Evolutionary conservation across 768 basidiomycete genomes (phyloP).

Genomic region (Serendipita sp.): DNA sequence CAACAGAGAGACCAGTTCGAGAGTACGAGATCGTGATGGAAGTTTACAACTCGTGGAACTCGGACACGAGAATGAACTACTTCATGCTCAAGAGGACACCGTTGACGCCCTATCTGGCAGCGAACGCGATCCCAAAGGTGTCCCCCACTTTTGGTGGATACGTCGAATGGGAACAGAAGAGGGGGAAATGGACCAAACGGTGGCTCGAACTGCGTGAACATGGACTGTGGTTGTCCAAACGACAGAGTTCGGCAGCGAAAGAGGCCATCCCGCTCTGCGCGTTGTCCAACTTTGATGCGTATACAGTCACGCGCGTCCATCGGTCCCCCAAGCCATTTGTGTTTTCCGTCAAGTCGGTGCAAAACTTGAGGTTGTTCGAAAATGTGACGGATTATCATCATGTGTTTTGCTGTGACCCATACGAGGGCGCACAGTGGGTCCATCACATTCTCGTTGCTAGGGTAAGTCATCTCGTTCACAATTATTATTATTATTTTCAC

Average conservation of each 20-base stretch:
- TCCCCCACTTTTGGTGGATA: slow-evolving; percentile 37
- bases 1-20: slow-evolving; percentile 71
- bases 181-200: slow-evolving; percentile 90
- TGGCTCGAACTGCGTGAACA: slow-evolving; percentile 81
- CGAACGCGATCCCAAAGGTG: slow-evolving; percentile 35
- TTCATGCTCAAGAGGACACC: slow-evolving; percentile 66
- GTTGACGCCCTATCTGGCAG: slow-evolving; percentile 41
- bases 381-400: slow-evolving; percentile 78
- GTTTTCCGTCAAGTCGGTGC: slow-evolving; percentile 80
- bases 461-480: slow-evolving; percentile 30
- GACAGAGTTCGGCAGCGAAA: slow-evolving; percentile 48
- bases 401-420: slow-evolving; percentile 60
- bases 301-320: slow-evolving; percentile 55
- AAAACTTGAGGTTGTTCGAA: slow-evolving; percentile 75
- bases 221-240: slow-evolving; percentile 73
- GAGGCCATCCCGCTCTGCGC: slow-evolving; percentile 73
- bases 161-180: slow-evolving; percentile 79
- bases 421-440: slow-evolving; percentile 63
- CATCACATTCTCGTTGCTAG: slow-evolving; percentile 68
- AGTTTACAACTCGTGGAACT: slow-evolving; percentile 77
- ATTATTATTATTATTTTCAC: slow-evolving; percentile 6
- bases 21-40: slow-evolving; percentile 72
- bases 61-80: slow-evolving; percentile 60
- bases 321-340: slow-evolving; percentile 73
- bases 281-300: slow-evolving; percentile 78